A percentile compares a stretch with the other conserved stretches of the same genome.
Evolutionary conservation across 1,284 basidiomycete genomes (phyloP).

Genomic region (Tilletia caries): DNA sequence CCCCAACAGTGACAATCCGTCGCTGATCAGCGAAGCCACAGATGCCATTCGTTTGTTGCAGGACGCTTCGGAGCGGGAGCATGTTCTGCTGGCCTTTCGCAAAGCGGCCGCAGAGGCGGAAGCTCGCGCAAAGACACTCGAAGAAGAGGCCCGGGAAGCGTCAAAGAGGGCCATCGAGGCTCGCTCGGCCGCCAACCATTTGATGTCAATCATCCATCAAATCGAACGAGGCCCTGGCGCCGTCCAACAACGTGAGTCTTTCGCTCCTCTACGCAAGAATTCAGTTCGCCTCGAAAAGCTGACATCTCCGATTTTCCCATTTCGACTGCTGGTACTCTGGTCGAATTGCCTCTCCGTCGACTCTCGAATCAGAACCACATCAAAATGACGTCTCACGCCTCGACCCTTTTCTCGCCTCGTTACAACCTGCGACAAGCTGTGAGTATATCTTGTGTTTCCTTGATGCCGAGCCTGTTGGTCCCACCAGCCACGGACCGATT

Average conservation of each 20-base stretch:
- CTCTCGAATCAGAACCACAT: too few species aligned
- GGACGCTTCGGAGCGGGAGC: background rate
- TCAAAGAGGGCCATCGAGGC: background rate
- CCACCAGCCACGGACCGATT: too few species aligned
- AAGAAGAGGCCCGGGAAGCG: background rate
- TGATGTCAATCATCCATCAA: background rate
- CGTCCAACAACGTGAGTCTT: background rate
- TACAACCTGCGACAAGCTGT: too few species aligned
- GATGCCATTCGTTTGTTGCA: background rate
- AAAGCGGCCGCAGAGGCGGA: background rate
- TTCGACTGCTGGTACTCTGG: too few species aligned
- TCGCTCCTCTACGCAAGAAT: background rate
- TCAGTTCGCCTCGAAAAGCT: background rate
- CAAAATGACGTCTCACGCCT: too few species aligned
- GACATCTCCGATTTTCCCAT: too few species aligned
- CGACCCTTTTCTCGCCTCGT: too few species aligned
- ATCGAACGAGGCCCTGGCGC: background rate
- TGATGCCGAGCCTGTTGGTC: too few species aligned
- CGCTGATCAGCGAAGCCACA: background rate
- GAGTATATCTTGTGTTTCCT: too few species aligned
- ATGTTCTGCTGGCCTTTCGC: background rate
- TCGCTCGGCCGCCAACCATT: constrained; percentile 2
- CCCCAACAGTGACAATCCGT: background rate
- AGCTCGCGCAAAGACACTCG: background rate
- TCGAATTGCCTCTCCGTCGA: too few species aligned